Evolutionary conservation across 441 rosid species (phyloP), one percentile per base, ranked within the genome.

Genomic region (Hura crepitans): DNA sequence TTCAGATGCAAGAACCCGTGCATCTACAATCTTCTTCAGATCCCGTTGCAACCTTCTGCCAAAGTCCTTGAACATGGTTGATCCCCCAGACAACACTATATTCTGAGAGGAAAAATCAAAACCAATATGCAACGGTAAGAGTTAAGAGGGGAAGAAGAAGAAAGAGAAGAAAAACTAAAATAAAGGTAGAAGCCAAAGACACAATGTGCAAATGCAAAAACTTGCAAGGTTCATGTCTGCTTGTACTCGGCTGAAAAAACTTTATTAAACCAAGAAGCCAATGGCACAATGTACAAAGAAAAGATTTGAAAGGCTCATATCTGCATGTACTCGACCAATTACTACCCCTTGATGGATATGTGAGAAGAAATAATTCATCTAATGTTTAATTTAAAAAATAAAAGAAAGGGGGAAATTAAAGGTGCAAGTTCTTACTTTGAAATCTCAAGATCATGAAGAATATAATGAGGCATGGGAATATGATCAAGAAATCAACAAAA

Each of bases 61-160:
- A 71, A 96, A 93, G 82, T 96, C 99, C 81, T 96, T 96, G 87
- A 96, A 96, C 99, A 96, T 89, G 55, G 99, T 96, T 74, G 99
- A 96, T 51, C 99, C 98, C 61, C 99, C 99, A 45, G 99, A 93
- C 79, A 96, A 81, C 64, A 96, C 99, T 77, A 96, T 87, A 84
- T 96, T 96, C 99, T 96, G 88, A 69, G 68, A 74, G 33, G 53
- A 66, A 43, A 69, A 56, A 65, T 23, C 46, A 66, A 35, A 66
- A 59, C 54, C 42, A 66, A 74, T 37, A 33, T 14, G 56, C 14
- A 72, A 15, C 14, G 23, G 37, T 18, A 45, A 70, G 43, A n/a
- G 22, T 2, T 9, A 42, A 42, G 12, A 15, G 15, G 8, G n/a
- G n/a, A n/a, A 0, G 2, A 15, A 20, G 7, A 50, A 50, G 0